phyloP scores from a whole-genome alignment of 2,329 filamentous ascomycete species.

The Aspergillus sp. region DNA sequence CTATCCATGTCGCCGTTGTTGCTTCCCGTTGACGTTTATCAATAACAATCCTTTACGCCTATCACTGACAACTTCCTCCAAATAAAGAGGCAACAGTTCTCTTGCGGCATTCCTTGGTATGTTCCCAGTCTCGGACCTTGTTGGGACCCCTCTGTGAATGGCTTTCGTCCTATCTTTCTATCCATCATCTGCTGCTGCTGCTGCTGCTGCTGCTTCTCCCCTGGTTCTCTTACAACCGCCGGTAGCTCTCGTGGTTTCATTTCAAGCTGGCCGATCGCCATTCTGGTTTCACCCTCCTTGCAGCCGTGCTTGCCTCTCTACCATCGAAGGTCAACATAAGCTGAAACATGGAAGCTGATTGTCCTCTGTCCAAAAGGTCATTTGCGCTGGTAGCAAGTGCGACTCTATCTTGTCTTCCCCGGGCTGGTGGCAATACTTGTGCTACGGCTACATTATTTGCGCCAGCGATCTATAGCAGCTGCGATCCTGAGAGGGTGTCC shows the following conservation, averaged over 20 bases:
- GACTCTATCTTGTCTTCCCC: slow-evolving; percentile 27
- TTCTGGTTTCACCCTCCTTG: slow-evolving; percentile 30
- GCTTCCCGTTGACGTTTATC: slow-evolving; percentile 12
- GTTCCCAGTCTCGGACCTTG: slow-evolving; percentile 16
- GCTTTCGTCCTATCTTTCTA: slow-evolving; percentile 14
- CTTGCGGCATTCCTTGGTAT: slow-evolving; percentile 28
- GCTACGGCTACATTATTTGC: slow-evolving; percentile 22
- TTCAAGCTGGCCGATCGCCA: slow-evolving; percentile 27
- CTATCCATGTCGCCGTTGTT: background rate
- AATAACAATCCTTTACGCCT: slow-evolving; percentile 21
- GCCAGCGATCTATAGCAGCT: slow-evolving; percentile 27
- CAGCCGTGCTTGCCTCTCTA: slow-evolving; percentile 28
- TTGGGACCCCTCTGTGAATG: slow-evolving; percentile 12
- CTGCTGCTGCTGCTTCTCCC: slow-evolving; percentile 12
- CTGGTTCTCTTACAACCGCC: slow-evolving; percentile 13
- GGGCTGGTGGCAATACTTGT: slow-evolving; percentile 31
- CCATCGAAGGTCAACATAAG: slow-evolving; percentile 12
- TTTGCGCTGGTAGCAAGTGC: slow-evolving; percentile 47
- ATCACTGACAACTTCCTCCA: slow-evolving; percentile 21
- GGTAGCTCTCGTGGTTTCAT: slow-evolving; percentile 22
- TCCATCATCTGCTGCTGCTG: slow-evolving; percentile 10
- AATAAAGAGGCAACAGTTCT: slow-evolving; percentile 21
- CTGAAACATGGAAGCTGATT: slow-evolving; percentile 33
- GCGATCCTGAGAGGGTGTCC: slow-evolving; percentile 30
- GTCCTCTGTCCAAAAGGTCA: slow-evolving; percentile 35